Percentiles rank a stretch among this genome's conserved stretches.
phyloP scores from a whole-genome alignment of 148 eudicot genomes.

The Chenopodium berlandieri region DNA sequence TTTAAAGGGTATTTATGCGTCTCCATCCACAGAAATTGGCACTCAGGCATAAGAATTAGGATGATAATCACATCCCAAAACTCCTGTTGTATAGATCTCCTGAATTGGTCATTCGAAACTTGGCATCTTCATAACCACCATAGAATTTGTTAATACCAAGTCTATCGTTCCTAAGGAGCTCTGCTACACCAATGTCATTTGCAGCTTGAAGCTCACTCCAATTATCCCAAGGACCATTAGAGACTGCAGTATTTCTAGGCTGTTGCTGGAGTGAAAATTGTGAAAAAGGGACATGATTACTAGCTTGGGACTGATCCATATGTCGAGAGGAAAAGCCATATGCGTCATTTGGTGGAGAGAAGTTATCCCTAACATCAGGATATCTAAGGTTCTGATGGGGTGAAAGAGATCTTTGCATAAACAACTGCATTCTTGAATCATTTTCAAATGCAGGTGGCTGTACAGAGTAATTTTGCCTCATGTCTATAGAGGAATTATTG shows the following conservation, averaged over 20 bases:
- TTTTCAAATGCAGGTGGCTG: conserved; percentile 59
- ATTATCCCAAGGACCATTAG: conserved; percentile 80
- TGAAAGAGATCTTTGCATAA: conserved; percentile 66
- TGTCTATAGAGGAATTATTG: conserved; percentile 49
- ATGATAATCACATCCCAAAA: conserved; percentile 63
- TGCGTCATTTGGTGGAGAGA: conserved; percentile 42
- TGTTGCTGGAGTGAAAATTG: conserved; percentile 47
- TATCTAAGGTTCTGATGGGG: conserved; percentile 64
- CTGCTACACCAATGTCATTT: conserved; percentile 47
- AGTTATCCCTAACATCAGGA: conserved; percentile 45
- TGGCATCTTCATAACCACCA: conserved; percentile 59
- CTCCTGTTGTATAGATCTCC: conserved; percentile 67
- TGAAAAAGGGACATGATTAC: conserved; percentile 38
- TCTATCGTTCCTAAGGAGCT: conserved; percentile 62
- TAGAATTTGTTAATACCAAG: conserved; percentile 56
- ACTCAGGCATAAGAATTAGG: conserved; percentile 19
- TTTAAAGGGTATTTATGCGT: conserved; percentile 17
- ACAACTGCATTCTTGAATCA: conserved; percentile 57
- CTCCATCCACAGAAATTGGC: conserved; percentile 23
- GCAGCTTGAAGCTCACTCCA: conserved; percentile 42
- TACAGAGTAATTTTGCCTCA: conserved; percentile 47
- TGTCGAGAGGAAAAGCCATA: conserved; percentile 54
- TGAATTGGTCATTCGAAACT: conserved; percentile 61
- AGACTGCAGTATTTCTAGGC: conserved; percentile 43
- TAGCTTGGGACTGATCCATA: conserved; percentile 49